These are phyloP conservation scores for Erythrobasidium hasegawianum DNA, from an alignment of 1,284 basidiomycete genomes.

Conservation along the genomic window DNA sequence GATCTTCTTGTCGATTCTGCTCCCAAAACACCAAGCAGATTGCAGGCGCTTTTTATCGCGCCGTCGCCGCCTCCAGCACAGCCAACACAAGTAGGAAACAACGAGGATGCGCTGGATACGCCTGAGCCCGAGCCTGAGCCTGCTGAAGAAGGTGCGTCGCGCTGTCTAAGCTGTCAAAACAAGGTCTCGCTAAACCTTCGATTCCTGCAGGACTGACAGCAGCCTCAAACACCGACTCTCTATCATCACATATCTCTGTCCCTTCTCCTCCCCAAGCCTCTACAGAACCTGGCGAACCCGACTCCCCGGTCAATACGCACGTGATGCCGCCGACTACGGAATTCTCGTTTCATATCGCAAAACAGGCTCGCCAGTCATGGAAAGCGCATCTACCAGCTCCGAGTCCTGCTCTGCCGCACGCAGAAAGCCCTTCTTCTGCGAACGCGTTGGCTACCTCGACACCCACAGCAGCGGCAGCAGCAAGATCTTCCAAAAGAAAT, in stretches of 20 bases:
- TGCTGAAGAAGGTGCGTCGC: background rate
- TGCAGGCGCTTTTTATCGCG: conserved; percentile 22
- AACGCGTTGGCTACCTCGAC: conserved; percentile 6
- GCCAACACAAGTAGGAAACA: background rate
- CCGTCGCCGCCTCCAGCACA: background rate
- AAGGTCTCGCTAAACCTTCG: too few relatives aligned
- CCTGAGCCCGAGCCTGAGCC: background rate
- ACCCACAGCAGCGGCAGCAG: background rate
- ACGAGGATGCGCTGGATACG: background rate
- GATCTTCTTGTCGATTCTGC: conserved; percentile 8
- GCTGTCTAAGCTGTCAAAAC: background rate
- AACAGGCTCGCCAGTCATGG: conserved; percentile 1
- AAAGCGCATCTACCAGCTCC: background rate
- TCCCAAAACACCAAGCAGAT: conserved; percentile 9
- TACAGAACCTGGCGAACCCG: background rate
- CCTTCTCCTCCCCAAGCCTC: background rate
- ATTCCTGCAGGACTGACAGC: background rate
- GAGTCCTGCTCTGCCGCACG: background rate
- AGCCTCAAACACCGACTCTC: background rate
- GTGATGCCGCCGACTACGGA: conserved; percentile 13
- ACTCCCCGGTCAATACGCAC: background rate
- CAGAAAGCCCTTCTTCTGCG: background rate
- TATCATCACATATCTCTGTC: background rate
- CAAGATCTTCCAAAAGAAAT: background rate
- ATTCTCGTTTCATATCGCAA: conserved; percentile 22